phyloP scores from a whole-genome alignment of 306 rosid species.

The Inga oerstediana region DNA sequence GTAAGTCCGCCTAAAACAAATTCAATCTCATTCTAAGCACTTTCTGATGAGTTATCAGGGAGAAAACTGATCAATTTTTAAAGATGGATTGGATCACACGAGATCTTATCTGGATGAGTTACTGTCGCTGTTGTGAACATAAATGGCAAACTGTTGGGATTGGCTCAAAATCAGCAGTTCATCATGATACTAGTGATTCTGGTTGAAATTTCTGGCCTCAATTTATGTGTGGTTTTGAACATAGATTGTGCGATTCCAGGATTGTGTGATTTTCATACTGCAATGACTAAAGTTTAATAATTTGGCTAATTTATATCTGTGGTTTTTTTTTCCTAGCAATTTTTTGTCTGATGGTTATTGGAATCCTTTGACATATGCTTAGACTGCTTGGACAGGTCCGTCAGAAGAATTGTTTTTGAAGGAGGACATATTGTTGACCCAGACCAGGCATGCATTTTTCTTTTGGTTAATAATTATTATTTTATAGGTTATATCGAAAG shows the following conservation, averaged over 20 bases:
- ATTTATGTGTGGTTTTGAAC: neutral
- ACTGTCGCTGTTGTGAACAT: neutral
- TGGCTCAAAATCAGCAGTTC: neutral
- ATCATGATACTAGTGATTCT: neutral
- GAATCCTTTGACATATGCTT: slow-evolving; percentile 21
- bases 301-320: neutral
- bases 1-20: neutral
- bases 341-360: neutral
- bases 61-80: neutral
- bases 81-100: neutral
- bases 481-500: slow-evolving; percentile 11
- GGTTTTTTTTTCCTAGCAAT: neutral
- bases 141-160: neutral
- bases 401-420: slow-evolving; percentile 91
- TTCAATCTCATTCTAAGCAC: neutral
- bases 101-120: neutral
- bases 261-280: neutral
- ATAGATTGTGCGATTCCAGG: neutral
- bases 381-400: slow-evolving; percentile 57
- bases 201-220: neutral
- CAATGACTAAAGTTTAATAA: slow-evolving; percentile 1
- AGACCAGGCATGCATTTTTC: slow-evolving; percentile 65
- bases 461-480: neutral
- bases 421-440: slow-evolving; percentile 98
- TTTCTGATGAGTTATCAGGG: neutral